Conservation (phyloP, 2,329 filamentous ascomycete species). For the Colletotrichum camelliae region DNA sequence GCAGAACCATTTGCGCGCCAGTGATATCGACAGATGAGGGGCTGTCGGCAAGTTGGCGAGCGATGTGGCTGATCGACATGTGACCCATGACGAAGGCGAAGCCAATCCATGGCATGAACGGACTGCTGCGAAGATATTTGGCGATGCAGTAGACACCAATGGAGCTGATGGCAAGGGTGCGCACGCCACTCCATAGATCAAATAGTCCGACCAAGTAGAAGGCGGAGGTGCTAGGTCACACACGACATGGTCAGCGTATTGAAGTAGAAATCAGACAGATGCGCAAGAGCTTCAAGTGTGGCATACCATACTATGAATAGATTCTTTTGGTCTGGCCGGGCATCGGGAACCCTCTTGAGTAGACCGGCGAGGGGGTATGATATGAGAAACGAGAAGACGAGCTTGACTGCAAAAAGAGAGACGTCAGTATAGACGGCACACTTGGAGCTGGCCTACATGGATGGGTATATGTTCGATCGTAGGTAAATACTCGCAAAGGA, state of each 20-base stretch:
- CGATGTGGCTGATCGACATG: conserved; percentile 89
- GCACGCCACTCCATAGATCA: conserved; percentile 85
- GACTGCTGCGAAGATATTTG: conserved; percentile 76
- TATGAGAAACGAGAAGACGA: conserved; percentile 86
- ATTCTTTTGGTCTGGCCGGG: conserved; percentile 85
- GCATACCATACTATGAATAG: conserved; percentile 78
- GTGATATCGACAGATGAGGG: conserved; percentile 83
- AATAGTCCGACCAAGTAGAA: conserved; percentile 96
- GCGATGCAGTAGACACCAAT: conserved; percentile 84
- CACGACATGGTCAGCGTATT: background rate
- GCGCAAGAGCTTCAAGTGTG: background rate
- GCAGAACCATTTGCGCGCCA: conserved; percentile 94
- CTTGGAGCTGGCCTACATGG: background rate
- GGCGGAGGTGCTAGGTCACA: conserved; percentile 67
- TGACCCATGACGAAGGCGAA: conserved; percentile 96
- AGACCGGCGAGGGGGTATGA: conserved; percentile 91
- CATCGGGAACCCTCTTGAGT: conserved; percentile 89
- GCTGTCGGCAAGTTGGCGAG: conserved; percentile 74
- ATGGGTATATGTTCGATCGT: conserved; percentile 34
- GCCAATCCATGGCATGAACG: conserved; percentile 96
- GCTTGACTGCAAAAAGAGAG: conserved; percentile 71
- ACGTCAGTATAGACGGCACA: background rate
- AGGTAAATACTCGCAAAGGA: background rate
- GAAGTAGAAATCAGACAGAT: background rate
- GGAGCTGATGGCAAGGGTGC: conserved; percentile 80